Evolutionary conservation across 1,284 basidiomycete species (phyloP).

Genomic region (Pterula multifida): DNA sequence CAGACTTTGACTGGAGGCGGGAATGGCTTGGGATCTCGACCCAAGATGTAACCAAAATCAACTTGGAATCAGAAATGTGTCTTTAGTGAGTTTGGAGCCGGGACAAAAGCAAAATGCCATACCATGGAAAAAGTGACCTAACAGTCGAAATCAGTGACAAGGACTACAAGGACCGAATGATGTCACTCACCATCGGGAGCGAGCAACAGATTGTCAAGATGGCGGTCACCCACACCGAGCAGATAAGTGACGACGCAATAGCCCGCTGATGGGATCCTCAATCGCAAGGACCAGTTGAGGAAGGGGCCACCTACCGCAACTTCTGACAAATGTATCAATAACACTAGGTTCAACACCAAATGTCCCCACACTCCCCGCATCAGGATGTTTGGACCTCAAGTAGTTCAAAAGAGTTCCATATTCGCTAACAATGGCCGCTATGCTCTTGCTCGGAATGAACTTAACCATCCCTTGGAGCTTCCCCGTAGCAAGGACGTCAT

Average conservation of each 20-base stretch:
- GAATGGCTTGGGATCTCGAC: conserved; percentile 95
- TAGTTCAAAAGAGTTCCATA: conserved; percentile 89
- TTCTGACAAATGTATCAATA: conserved; percentile 92
- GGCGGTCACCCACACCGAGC: conserved; percentile 93
- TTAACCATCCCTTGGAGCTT: conserved; percentile 92
- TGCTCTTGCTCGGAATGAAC: conserved; percentile 90
- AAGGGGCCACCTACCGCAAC: conserved; percentile 68
- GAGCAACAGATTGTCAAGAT: conserved; percentile 91
- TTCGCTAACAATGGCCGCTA: conserved; percentile 88
- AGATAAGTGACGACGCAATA: conserved; percentile 98
- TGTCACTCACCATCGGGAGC: conserved; percentile 72
- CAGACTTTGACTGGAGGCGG: conserved; percentile 97
- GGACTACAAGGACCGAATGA: neutral
- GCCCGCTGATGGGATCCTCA: conserved; percentile 63
- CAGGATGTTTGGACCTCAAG: conserved; percentile 74
- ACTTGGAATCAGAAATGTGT: conserved; percentile 37
- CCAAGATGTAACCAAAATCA: conserved; percentile 98
- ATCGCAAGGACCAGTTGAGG: conserved; percentile 6
- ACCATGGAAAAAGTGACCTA: conserved; percentile 83
- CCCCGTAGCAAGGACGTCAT: conserved; percentile 90
- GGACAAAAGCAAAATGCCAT: conserved; percentile 11
- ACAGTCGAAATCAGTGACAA: neutral
- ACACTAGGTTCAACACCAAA: conserved; percentile 87
- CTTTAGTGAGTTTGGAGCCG: neutral
- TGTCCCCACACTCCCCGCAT: conserved; percentile 86